phyloP scores from a whole-genome alignment of 306 rosid genomes.

The Echinosophora koreensis region DNA sequence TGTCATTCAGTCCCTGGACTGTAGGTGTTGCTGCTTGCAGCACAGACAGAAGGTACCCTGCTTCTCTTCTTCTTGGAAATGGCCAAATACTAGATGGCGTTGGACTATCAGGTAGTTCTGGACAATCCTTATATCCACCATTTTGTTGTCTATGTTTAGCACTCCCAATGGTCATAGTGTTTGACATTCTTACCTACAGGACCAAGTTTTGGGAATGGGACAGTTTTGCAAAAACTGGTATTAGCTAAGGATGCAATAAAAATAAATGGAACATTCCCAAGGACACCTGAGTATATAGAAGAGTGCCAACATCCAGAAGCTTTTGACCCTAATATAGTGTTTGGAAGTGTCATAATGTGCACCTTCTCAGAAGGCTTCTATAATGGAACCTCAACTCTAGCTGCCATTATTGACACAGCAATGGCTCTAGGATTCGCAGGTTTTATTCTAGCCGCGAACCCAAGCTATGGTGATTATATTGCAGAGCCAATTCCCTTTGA shows the following conservation, averaged over 20 bases:
- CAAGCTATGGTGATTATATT: slow-evolving; percentile 72
- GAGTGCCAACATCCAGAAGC: slow-evolving; percentile 90
- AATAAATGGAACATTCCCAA: slow-evolving; percentile 59
- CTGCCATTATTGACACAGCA: slow-evolving; percentile 65
- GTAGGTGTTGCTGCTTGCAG: slow-evolving; percentile 68
- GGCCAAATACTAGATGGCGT: slow-evolving; percentile 60
- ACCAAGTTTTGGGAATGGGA: slow-evolving; percentile 65
- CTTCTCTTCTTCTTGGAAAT: slow-evolving; percentile 72
- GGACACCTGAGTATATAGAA: slow-evolving; percentile 58
- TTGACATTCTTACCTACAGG: slow-evolving; percentile 49
- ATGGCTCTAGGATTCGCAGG: slow-evolving; percentile 61
- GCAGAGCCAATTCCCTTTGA: slow-evolving; percentile 74
- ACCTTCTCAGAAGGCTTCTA: slow-evolving; percentile 78
- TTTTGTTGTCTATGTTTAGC: not conserved
- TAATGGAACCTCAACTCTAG: slow-evolving; percentile 68
- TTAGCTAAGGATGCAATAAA: slow-evolving; percentile 78
- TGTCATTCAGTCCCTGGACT: slow-evolving; percentile 88
- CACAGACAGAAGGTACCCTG: slow-evolving; percentile 69
- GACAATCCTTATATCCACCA: not conserved
- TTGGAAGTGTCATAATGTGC: slow-evolving; percentile 72
- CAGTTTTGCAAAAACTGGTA: slow-evolving; percentile 60
- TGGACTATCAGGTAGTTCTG: slow-evolving; percentile 69
- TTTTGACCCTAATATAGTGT: slow-evolving; percentile 59
- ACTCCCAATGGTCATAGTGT: not conserved
- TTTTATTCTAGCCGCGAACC: slow-evolving; percentile 71